Evolutionary conservation across 1,284 basidiomycete species (phyloP), one percentile per base, ranked within the genome.

Genomic region (Marasmius tenuissimus): DNA sequence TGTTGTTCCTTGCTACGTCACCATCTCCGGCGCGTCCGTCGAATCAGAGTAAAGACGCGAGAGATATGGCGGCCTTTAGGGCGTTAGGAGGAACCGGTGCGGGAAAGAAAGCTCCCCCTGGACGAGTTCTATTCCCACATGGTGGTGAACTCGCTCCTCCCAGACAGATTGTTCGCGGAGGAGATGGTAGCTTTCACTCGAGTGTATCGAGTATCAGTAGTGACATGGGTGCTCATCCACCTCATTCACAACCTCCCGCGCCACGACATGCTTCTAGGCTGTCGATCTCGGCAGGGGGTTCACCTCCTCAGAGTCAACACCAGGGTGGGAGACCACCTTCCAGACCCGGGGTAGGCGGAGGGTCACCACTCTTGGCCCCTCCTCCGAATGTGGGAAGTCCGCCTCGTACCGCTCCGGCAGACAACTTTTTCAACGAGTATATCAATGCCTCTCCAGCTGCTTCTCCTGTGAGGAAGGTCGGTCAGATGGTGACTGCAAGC

Each of bases 1-100:
- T 93, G 85, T 77, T 93, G 42, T 90, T 84, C 73, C 82, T 93
- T 54, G 91, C 91, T 47, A 92, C 91, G 7, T 92, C 89, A 3
- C 91, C 91, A 0, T 92, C 89, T 0, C 91, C 91, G 6, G 88
- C 80, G n/a, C 84, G 90, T 51, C 81, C 83, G 27, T 71, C 73
- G 8, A 80, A 76, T 47, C 45, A 47, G 16, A 47, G 16, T 42
- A 82, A 80, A 62, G 83, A 87, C 40, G 69, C 78, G 9, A 81
- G 77, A 66, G 86, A 90, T 67, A 65, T 78, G 33, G 78, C 80
- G 6, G 80, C 85, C 6, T 87, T 80, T 69, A 79, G 85, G 40
- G 77, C 81, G 12, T 75, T 90, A 18, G 78, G 82, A 51, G 71
- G 77, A 50, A 73, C 77, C n/a, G 79, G 79, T n/a, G 75, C 87